phyloP scores from a whole-genome alignment of 1,139 yeast genomes.

The Yamadazyma triangularis region DNA sequence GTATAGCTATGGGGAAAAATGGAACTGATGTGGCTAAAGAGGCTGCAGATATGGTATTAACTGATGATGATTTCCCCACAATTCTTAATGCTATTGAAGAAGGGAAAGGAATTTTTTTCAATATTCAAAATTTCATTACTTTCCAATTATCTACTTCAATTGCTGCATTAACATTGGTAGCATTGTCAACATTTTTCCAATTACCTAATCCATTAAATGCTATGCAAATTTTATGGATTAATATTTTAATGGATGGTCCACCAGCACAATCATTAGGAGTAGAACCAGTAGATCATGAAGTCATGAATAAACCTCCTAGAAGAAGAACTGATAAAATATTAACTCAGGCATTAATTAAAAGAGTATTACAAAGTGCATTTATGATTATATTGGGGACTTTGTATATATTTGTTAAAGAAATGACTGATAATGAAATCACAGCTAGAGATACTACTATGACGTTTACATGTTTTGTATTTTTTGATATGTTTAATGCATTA shows the following conservation, averaged over 20 bases:
- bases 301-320: constrained; percentile 93
- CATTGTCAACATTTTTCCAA: constrained; percentile 79
- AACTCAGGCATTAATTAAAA: constrained; percentile 59
- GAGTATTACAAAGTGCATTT: constrained; percentile 70
- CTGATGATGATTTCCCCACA: constrained; percentile 94
- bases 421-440: constrained; percentile 76
- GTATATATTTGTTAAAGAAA: constrained; percentile 77
- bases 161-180: constrained; percentile 88
- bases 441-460: constrained; percentile 99
- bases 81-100: constrained; percentile 90
- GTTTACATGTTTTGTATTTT: constrained; percentile 90
- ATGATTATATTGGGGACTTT: constrained; percentile 77
- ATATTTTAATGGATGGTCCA: constrained; percentile 97
- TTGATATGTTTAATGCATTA: constrained; percentile 93
- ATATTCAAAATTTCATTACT: constrained; percentile 89
- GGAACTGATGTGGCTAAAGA: constrained; percentile 99
- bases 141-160: constrained; percentile 94
- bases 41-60: constrained; percentile 96
- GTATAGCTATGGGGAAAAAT: constrained; percentile 93
- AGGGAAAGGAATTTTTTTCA: constrained; percentile 93
- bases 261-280: constrained; percentile 98
- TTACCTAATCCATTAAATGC: constrained; percentile 96
- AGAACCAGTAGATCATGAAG: constrained; percentile 93
- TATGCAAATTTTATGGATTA: constrained; percentile 97
- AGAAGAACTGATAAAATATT: constrained; percentile 77